phyloP scores from a whole-genome alignment of 345 rosid species.

The Syzygium aqueum region DNA sequence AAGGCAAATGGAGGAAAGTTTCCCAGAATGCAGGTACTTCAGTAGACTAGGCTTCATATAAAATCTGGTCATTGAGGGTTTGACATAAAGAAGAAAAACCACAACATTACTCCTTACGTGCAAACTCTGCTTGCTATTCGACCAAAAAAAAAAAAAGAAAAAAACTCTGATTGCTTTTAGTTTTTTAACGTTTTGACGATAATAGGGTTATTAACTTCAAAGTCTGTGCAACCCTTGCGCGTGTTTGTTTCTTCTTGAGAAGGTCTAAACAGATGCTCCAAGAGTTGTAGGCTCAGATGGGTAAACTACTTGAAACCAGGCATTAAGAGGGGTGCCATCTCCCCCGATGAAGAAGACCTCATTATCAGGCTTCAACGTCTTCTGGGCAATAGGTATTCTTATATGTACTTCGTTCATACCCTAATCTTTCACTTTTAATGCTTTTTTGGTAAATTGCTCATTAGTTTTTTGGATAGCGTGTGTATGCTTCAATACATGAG shows the following conservation, averaged over 20 bases:
- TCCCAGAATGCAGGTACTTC: conserved; percentile 28
- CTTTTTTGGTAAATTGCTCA: not conserved
- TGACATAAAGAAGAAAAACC: not conserved
- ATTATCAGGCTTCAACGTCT: conserved; percentile 18
- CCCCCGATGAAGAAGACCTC: conserved; percentile 28
- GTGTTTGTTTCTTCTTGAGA: not conserved
- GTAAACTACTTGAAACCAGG: conserved; percentile 31
- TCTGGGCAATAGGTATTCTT: conserved; percentile 22
- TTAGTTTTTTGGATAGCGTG: not conserved
- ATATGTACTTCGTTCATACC: not conserved
- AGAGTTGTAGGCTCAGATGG: conserved; percentile 40
- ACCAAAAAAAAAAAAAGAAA: too few species aligned
- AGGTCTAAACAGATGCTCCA: conserved; percentile 30
- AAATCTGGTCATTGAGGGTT: not conserved
- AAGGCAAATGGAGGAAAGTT: conserved; percentile 36
- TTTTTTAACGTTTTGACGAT: not conserved
- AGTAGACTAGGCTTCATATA: not conserved
- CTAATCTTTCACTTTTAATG: not conserved
- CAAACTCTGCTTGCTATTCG: not conserved
- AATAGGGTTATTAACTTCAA: not conserved
- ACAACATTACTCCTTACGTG: not conserved
- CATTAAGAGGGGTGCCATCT: conserved; percentile 29
- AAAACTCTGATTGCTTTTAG: not conserved
- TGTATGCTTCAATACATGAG: not conserved
- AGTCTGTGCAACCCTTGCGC: not conserved